Evolutionary conservation across 2,329 filamentous ascomycete species (phyloP), one percentile per base, ranked within the genome.

Genomic region (Coniosporium tulheliwenetii): DNA sequence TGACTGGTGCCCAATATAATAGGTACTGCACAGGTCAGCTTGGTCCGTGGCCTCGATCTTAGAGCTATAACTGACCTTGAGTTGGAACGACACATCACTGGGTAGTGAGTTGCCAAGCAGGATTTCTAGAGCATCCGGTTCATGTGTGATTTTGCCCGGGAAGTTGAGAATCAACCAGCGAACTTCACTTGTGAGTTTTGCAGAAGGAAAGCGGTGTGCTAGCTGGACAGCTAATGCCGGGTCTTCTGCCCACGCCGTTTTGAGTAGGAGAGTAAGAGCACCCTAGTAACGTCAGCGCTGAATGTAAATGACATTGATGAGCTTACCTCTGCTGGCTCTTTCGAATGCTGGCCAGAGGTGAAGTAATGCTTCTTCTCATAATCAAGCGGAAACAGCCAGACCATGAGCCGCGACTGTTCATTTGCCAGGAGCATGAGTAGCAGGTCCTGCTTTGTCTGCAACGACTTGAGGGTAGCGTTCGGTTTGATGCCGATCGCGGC

Each of bases 1-100:
- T 94, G 30, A 94, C 79, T 0, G 91, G 78, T 15, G 81, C 75
- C 91, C 91, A 99, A 63, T 84, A 95, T 1, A 98, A 67, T 12
- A 98, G 67, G 59, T 93, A 94, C 77, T 86, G 48, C 8, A 12
- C 2, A 34, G 38, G 38, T 50, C 39, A 56, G 51, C 15, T 37
- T 10, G 45, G 5, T 12, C 39, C 36, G 29, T 29, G 30, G 13
- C 3, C 2, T 44, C 51, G 46, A 31, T n/a, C 39, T 44, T 33
- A 31, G 13, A 35, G 19, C 29, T n/a, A 30, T 10, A 39, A 10
- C 39, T 19, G 64, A 83, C 81, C 71, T 89, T 94, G 41, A 96
- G 70, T 59, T 95, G 87, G 50, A 78, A 79, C 41, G 76, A 78
- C 36, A 96, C 73, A 60, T 96, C 89, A 33, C 68, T 66, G 0